Evolutionary conservation across 345 rosid species (phyloP).

Genomic region (Heritiera fomes): DNA sequence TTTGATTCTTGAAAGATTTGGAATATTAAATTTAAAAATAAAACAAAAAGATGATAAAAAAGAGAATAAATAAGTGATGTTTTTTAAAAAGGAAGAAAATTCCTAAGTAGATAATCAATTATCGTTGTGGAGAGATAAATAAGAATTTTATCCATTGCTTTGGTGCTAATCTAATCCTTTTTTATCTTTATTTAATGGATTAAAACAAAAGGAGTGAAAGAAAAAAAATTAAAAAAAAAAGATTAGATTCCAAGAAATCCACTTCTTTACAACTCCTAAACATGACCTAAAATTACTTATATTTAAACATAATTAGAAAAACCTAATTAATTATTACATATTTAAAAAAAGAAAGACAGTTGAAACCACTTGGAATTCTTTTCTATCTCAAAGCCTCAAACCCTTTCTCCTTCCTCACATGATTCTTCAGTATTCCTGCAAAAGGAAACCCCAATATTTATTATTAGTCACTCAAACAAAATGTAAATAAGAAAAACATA

Average conservation of each 20-base stretch:
- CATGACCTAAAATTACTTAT: slow-evolving; percentile 21
- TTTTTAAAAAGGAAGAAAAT: neutral
- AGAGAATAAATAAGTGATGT: too few relatives aligned
- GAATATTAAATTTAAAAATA: neutral
- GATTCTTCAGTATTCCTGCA: slow-evolving; percentile 56
- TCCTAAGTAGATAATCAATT: neutral
- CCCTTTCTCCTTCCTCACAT: slow-evolving; percentile 53
- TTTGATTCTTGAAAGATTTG: neutral
- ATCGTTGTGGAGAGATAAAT: neutral
- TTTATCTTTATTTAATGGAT: neutral
- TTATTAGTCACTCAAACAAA: neutral
- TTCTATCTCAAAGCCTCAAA: slow-evolving; percentile 45
- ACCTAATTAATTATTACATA: slow-evolving; percentile 26
- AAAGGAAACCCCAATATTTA: neutral
- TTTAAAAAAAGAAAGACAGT: slow-evolving; percentile 10
- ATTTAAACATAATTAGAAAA: slow-evolving; percentile 14
- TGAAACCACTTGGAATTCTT: slow-evolving; percentile 23
- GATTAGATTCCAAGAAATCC: slow-evolving; percentile 24
- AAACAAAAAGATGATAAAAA: neutral
- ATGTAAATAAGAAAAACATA: neutral
- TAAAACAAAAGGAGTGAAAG: neutral
- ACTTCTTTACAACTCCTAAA: slow-evolving; percentile 17
- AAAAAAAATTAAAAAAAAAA: neutral
- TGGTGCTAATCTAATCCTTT: slow-evolving; percentile 12
- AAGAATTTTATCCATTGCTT: slow-evolving; percentile 23